phyloP scores from a whole-genome alignment of 108 stramenopile species.

The Nitzschia palea region DNA sequence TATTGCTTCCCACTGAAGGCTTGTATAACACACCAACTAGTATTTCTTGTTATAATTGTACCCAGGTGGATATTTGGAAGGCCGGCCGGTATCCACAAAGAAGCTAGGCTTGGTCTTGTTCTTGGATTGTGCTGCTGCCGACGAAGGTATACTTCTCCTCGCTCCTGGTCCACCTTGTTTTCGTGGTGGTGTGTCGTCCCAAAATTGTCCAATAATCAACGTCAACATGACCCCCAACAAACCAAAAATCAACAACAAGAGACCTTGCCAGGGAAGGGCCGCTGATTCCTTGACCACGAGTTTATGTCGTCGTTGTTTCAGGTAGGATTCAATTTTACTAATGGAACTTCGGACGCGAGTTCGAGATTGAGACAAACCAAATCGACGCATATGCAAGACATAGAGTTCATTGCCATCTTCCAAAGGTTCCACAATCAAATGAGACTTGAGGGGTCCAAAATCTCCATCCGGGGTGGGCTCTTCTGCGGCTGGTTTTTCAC shows the following conservation, averaged over 20 bases:
- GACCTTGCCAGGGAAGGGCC: constrained; percentile 61
- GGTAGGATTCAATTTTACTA: constrained; percentile 67
- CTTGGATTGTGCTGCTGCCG: not conserved
- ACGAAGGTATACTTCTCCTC: constrained; percentile 14
- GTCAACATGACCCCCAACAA: constrained; percentile 62
- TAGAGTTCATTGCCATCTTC: constrained; percentile 27
- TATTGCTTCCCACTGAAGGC: no score
- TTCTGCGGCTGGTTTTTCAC: constrained; percentile 7
- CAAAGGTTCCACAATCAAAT: not conserved
- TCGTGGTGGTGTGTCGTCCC: constrained; percentile 51
- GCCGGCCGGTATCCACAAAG: constrained; percentile 27
- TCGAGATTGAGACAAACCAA: constrained; percentile 61
- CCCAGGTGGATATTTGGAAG: constrained; percentile 30
- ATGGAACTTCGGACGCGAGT: constrained; percentile 56
- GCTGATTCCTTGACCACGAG: constrained; percentile 62
- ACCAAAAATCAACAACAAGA: constrained; percentile 66
- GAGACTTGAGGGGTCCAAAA: not conserved
- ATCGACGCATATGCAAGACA: constrained; percentile 54
- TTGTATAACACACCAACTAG: no score
- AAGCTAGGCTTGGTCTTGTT: constrained; percentile 8
- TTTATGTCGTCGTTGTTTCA: constrained; percentile 59
- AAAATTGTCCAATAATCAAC: constrained; percentile 72
- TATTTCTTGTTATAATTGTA: constrained; percentile 28
- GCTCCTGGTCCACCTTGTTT: constrained; percentile 47
- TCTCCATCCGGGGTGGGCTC: constrained; percentile 19